Evolutionary conservation across 139 green algal genomes (phyloP).

Genomic region (Edaphochlamys debaryana): DNA sequence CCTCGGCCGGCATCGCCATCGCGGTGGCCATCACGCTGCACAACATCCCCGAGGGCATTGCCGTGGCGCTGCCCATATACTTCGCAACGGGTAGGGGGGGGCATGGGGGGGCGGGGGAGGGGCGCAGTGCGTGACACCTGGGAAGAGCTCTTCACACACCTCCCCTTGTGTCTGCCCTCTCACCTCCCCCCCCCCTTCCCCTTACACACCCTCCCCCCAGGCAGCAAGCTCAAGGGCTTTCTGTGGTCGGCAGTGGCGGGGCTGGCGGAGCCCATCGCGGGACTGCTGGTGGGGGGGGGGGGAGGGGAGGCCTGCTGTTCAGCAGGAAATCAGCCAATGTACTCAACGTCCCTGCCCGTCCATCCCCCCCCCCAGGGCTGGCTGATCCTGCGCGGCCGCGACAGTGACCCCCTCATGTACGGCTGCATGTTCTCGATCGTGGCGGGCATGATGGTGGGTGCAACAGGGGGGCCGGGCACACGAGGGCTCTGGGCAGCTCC

Average conservation of each 20-base stretch:
- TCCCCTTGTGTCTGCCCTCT: too few species aligned
- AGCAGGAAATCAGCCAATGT: background rate
- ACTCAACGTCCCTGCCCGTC: background rate
- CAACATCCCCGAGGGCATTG: constrained; percentile 70
- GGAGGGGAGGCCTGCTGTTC: background rate
- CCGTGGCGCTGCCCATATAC: background rate
- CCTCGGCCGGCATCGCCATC: constrained; percentile 57
- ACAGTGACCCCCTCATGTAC: constrained; percentile 44
- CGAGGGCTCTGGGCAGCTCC: background rate
- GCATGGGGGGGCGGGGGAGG: too few species aligned
- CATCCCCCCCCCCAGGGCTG: constrained; percentile 32
- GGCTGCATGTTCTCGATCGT: constrained; percentile 78
- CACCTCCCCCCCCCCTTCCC: too few species aligned
- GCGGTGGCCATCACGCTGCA: constrained; percentile 75
- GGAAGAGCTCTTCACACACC: too few species aligned
- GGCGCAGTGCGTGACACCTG: too few species aligned
- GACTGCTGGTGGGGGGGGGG: background rate
- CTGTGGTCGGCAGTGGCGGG: background rate
- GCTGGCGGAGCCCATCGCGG: background rate
- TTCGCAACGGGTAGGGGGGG: background rate
- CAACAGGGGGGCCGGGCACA: too few species aligned
- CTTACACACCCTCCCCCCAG: too few species aligned
- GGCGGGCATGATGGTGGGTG: constrained; percentile 86
- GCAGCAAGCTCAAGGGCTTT: background rate
- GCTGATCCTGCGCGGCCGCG: constrained; percentile 16